Base-by-base conservation (phyloP, 140 eudicot species). In the Flaveria floridana region DNA sequence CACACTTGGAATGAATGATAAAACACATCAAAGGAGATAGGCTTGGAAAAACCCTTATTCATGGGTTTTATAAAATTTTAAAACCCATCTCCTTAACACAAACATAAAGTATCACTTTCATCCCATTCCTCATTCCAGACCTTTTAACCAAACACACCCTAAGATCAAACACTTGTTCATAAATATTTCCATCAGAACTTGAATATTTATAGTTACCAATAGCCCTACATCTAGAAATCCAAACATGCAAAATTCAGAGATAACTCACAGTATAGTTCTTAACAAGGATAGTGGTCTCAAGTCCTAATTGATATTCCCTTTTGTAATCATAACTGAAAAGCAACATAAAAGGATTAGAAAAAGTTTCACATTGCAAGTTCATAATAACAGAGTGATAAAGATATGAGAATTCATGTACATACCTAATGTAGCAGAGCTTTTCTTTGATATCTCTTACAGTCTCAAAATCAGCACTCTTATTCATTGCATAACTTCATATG, bases 361-460 rank as follows among this genome's bases (percentile, higher is more conserved):
- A 59, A 3, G 0, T 53, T 18, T 72, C 73, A 44, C 42, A 30
- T 71, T 34, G 78, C 68, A 77, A 67, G 39, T 30, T 59, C 44
- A 41, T 67, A 55, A 46, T 57, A 66, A 64, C 2, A 57, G 53
- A 57, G 53, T 65, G 48, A 76, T 65, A 52, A 41, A 56, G 44
- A 70, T 20, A 65, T 19, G 62, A 50, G 72, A 61, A 41, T 18
- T 78, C 65, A 81, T 4, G 62, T 44, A 44, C 65, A 80, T 48
- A 90, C 99, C 99, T 88, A 74, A 90, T 82, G 80, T 94, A 90
- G 84, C 99, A 94, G 74, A 94, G 96, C 83, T 94, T 94, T 85
- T 94, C 99, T 88, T 94, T 94, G 75, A 94, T 88, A 80, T 85
- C 95, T 82, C 99, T 88, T 65, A 88, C 99, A 80, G 99, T 94